Evolutionary conservation across 2,329 filamentous ascomycete species (phyloP), one percentile per base, ranked within the genome.

Genomic region (Biscogniauxia marginata): DNA sequence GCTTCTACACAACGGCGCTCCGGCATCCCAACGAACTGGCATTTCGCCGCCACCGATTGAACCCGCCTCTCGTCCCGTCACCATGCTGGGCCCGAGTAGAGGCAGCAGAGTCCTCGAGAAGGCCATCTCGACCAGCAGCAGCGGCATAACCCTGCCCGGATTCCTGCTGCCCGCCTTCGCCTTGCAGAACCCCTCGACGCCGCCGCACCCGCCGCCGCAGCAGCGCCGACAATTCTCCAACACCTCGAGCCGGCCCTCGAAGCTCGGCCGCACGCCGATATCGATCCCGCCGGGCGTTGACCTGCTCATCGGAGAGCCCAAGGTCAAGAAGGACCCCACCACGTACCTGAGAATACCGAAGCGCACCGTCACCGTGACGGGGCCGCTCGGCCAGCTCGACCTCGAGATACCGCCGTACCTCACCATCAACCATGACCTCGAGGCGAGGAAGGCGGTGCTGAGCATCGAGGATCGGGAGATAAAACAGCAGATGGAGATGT

Each of bases 401-500:
- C 83, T 96, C 67, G 81, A 86, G 16, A 82, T 98, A n/a, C 92
- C 91, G 1, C 79, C 86, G 1, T 99, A 90, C 71, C 77, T 98
- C 55, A 84, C 79, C 34, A 79, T 98, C 59, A 77, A 85, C 55
- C 84, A 89, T 63, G 88, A 96, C 69, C 72, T 77, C 19, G 80
- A 80, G 50, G 75, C 80, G 23, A 79, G 82, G 63, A 89, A 87
- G 68, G 84, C 87, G 9, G 80, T 80, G 25, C 76, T 99, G 63
- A 84, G 79, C 54, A 85, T 99, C 9, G 74, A 87, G 68, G 84
- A 98, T 73, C 74, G 79, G 18, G 77, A 84, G 18, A 74, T 85
- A 52, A 87, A 87, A 76, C 80, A 90, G 61, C 93, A 98, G 75
- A 87, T 88, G 71, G 90, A 90, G 74, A 98, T 98, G 93, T 98